These are phyloP conservation scores for Erucastrum elatum DNA, from an alignment of 345 rosid species.

Conservation along the genomic window DNA sequence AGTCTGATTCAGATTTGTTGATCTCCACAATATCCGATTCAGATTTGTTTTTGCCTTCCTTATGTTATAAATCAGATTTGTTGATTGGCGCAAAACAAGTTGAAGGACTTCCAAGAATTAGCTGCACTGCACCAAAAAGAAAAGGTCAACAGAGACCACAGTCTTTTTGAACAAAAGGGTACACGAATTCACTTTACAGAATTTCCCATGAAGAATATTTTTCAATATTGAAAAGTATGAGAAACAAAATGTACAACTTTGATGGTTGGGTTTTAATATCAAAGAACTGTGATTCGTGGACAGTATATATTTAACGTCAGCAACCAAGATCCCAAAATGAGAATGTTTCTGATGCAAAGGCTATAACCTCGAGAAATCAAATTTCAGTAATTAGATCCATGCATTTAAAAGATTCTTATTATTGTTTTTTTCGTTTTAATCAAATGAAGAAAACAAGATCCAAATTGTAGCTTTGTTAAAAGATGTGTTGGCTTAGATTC, in stretches of 20 bases:
- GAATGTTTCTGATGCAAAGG: constrained; percentile 10
- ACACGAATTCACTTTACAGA: background rate
- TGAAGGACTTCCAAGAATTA: constrained; percentile 10
- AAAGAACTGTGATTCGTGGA: background rate
- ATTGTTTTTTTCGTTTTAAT: background rate
- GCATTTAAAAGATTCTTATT: background rate
- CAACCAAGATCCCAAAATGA: background rate
- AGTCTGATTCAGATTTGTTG: background rate
- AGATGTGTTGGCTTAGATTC: background rate
- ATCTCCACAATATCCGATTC: constrained; percentile 1
- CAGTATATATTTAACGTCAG: background rate
- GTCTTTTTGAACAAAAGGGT: background rate
- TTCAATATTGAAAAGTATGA: background rate
- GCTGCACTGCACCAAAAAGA: constrained; percentile 17
- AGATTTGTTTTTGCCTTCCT: background rate
- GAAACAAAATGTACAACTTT: background rate
- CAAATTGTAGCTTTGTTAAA: background rate
- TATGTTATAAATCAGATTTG: background rate
- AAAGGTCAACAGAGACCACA: background rate
- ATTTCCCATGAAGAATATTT: background rate
- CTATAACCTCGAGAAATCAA: background rate
- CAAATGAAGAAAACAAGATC: background rate
- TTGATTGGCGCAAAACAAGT: background rate
- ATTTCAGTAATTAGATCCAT: background rate
- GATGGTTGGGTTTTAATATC: background rate